Conservation (phyloP, 495 filamentous ascomycete species). For the Achaetomiella virescens region DNA sequence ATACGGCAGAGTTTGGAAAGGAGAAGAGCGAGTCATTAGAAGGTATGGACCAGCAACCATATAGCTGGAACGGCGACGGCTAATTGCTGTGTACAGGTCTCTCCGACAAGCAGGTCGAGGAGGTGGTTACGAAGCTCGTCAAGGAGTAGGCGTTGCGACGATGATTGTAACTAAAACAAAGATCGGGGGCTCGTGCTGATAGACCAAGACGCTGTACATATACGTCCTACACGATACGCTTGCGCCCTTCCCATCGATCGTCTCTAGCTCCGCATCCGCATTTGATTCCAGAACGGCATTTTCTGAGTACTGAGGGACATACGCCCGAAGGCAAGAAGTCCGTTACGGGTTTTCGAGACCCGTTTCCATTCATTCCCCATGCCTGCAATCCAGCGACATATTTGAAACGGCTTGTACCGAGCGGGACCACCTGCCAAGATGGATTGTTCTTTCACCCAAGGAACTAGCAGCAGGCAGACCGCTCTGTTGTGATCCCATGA, state of each 20-base stretch:
- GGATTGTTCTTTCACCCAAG: no score
- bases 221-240: background rate
- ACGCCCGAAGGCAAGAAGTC: no score
- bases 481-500: no score
- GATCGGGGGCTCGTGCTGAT: constrained; percentile 4
- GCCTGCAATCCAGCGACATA: no score
- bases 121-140: constrained; percentile 74
- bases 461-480: no score
- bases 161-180: background rate
- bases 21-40: constrained; percentile 79
- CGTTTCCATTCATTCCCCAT: no score
- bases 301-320: no score
- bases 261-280: background rate
- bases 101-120: constrained; percentile 87
- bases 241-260: background rate
- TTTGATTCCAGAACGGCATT: background rate
- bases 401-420: no score
- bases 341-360: no score
- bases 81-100: constrained; percentile 52
- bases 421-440: no score
- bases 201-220: constrained; percentile 11
- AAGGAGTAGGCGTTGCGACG: constrained; percentile 40
- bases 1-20: constrained; percentile 66
- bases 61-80: background rate
- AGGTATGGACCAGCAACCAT: constrained; percentile 43